Base-by-base conservation (phyloP, 140 eudicot species). In the Bidens hawaiensis region DNA sequence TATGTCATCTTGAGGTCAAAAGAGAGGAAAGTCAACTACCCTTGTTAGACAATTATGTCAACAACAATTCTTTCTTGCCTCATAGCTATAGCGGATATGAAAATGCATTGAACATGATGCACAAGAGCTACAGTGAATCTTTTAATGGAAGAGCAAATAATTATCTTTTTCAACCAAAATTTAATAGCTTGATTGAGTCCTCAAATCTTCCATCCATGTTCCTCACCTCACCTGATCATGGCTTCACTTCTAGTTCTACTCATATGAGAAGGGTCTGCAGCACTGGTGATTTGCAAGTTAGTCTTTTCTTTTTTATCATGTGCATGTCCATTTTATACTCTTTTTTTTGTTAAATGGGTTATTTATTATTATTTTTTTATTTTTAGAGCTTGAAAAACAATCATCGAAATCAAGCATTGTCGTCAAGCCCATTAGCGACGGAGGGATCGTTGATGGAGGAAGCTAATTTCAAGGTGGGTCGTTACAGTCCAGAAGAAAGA, bases 231-330 rank as follows among this genome's bases (percentile, higher is more conserved):
- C 74, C 79, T 51, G 85, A 82, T 64, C 64, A 42, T 40, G 69
- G 74, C 70, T 71, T 76, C 67, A 64, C 81, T 17, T 64, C 77
- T 54, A 70, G 71, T n/a, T 64, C 79, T 54, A 72, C 67, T 34
- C 89, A 85, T 28, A 83, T 90, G 82, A 83, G 95, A 75, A 86
- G 87, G 79, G 94, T 77, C 62, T 83, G 95, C 79, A 90, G 95
- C 71, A 56, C 97, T 24, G 97, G 95, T 38, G 95, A 90, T 76
- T 84, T 90, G 65, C 95, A 82, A 1, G 97, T 90, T 24, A 85
- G 85, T 76, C 40, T 34, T 43, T n/a, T n/a, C 42, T 43, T 10
- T 19, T n/a, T 47, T 64, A 19, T 48, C 14, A 6, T 46, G 13
- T 52, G 5, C 48, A 18, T 65, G 19, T 13, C 22, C 23, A 30